phyloP scores from a whole-genome alignment of 2,329 filamentous ascomycete species.

The Neopestalotiopsis sp. region DNA sequence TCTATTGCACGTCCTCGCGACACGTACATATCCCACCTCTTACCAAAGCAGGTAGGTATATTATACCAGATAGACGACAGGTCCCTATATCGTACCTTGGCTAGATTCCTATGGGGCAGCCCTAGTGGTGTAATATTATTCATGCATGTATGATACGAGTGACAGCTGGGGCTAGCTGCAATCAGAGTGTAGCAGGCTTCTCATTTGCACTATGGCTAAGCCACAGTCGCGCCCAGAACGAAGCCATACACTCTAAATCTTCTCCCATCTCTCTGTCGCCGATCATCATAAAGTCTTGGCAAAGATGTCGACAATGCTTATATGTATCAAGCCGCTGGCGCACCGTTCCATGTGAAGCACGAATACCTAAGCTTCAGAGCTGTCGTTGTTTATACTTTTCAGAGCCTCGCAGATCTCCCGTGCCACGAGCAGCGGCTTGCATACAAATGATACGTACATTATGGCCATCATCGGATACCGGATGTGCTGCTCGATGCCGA shows the following conservation, averaged over 20 bases:
- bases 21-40: not conserved
- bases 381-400: not conserved
- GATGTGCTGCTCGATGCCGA: not conserved
- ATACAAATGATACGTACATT: not conserved
- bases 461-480: not conserved
- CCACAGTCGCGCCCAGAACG: too few species aligned
- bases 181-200: not conserved
- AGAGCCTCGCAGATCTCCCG: not conserved
- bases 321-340: slow-evolving; percentile 3
- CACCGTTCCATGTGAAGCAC: not conserved
- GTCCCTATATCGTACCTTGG: too few species aligned
- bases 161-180: too few species aligned
- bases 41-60: not conserved
- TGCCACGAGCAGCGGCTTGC: not conserved
- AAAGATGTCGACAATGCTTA: not conserved
- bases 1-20: too few species aligned
- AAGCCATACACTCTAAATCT: too few species aligned
- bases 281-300: slow-evolving; percentile 1
- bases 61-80: too few species aligned
- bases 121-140: too few species aligned
- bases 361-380: not conserved
- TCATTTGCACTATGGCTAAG: not conserved
- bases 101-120: too few species aligned
- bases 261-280: not conserved
- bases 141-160: too few species aligned